Base-by-base conservation (phyloP, 2,329 filamentous ascomycete genomes). In the Ceratocystis destructans region DNA sequence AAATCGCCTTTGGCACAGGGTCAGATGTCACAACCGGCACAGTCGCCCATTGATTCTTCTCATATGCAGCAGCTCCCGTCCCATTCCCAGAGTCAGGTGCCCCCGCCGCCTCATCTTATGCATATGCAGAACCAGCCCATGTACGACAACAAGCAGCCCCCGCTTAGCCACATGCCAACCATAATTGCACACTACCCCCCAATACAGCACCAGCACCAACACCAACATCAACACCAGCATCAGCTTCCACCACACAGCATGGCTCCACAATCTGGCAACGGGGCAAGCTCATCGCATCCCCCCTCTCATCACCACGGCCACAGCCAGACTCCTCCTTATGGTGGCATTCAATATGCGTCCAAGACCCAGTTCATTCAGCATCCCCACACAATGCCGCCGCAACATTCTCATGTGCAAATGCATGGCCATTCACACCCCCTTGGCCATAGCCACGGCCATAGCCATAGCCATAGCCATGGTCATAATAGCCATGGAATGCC, bases 141-240 rank as follows among this genome's bases (percentile, higher is more conserved):
- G 41, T 65, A 65, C n/a, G 64, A 65, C 53, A 61, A 65, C 53
- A 59, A 65, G 41, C 64, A 65, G 64, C 64, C 64, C 12, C 64
- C 64, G 41, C 64, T 68, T 61, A 63, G 57, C 25, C 61, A 66
- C 48, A 68, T 68, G 66, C 66, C 66, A 5, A 68, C 64, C 17
- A 59, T 68, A 1, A 63, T 62, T 25, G 63, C 66, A 7, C 66
- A 68, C 45, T 68, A 68, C 33, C 66, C 61, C 5, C 61, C 61
- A 17, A 37, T 59, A 22, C 55, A 62, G 28, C 45, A 50, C 5
- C 33, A 45, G 12, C 59, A 37, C 37, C 53, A 64, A 20, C 45
- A 31, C n/a, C 61, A 64, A 20, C 45, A 31, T 7, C 61, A 61
- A 28, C 55, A 31, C 15, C 62, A 53, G n/a, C 48, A 57, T 17